Conservation (phyloP, 2,329 filamentous ascomycete species). For the Calonectria leucothoes region DNA sequence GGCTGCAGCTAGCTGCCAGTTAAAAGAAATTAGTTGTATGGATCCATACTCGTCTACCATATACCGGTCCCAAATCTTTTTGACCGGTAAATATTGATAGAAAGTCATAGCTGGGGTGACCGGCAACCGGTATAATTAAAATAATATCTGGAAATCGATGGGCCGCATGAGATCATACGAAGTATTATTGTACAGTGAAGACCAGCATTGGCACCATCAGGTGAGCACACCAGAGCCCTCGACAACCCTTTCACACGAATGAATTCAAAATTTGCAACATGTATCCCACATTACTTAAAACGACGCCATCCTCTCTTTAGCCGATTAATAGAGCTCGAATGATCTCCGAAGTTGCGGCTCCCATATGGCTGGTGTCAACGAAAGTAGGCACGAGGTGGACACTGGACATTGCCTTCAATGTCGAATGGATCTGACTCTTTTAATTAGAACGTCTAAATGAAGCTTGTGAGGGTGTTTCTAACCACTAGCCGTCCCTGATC, state of each 20-base stretch:
- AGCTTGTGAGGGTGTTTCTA: neutral
- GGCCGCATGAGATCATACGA: neutral
- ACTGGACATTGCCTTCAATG: neutral
- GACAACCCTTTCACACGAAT: neutral
- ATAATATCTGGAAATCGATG: neutral
- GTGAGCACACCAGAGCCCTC: neutral
- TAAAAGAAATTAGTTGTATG: too few species aligned
- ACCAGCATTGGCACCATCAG: neutral
- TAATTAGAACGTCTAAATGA: neutral
- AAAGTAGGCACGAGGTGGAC: neutral
- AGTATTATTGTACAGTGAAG: neutral
- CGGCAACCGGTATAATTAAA: neutral
- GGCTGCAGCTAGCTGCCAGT: too few species aligned
- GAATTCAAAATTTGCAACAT: neutral
- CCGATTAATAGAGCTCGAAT: neutral
- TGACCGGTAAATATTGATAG: neutral
- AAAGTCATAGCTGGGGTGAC: neutral
- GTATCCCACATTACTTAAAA: too few species aligned
- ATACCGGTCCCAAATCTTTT: rapidly evolving
- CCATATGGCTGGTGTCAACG: neutral
- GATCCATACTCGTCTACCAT: neutral
- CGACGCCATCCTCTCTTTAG: neutral
- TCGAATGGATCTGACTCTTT: neutral
- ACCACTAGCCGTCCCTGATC: neutral
- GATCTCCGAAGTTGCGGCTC: rapidly evolving